Evolutionary conservation across 78 protist genomes (phyloP).

Genomic region (Dictyostelium capitatum): DNA sequence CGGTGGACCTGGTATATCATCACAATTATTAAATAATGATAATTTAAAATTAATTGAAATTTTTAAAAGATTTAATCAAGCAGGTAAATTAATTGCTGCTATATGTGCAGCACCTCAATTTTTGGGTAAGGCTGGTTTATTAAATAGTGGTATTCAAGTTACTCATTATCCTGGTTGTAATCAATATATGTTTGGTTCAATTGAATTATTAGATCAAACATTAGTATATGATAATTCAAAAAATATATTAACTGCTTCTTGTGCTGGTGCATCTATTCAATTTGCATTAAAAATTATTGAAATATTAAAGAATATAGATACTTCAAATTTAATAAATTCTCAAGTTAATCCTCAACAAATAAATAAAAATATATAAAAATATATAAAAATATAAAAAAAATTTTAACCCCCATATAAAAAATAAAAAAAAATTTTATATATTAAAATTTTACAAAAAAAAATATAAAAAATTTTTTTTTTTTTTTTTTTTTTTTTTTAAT

Average conservation of each 20-base stretch:
- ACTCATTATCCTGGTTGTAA: constrained; percentile 37
- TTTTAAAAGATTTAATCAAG: constrained; percentile 1
- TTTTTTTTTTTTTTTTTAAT: too few species aligned
- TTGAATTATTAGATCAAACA: background rate
- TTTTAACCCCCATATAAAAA: background rate
- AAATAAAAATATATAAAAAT: too few species aligned
- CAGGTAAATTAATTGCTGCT: background rate
- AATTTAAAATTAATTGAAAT: background rate
- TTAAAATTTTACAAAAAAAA: background rate
- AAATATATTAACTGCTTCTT: background rate
- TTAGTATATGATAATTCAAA: background rate
- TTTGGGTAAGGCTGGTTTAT: background rate
- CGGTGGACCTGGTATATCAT: background rate
- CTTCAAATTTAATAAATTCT: background rate
- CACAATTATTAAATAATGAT: background rate
- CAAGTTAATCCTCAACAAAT: background rate
- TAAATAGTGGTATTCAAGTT: background rate
- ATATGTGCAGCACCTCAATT: constrained; percentile 35
- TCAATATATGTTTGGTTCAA: constrained; percentile 21
- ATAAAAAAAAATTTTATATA: background rate
- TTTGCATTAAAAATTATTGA: constrained; percentile 13
- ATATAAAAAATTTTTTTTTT: background rate
- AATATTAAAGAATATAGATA: background rate
- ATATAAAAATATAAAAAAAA: too few species aligned
- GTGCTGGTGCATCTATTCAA: background rate